phyloP scores from a whole-genome alignment of 1,139 yeast genomes.

The Ogataea hybrid region DNA sequence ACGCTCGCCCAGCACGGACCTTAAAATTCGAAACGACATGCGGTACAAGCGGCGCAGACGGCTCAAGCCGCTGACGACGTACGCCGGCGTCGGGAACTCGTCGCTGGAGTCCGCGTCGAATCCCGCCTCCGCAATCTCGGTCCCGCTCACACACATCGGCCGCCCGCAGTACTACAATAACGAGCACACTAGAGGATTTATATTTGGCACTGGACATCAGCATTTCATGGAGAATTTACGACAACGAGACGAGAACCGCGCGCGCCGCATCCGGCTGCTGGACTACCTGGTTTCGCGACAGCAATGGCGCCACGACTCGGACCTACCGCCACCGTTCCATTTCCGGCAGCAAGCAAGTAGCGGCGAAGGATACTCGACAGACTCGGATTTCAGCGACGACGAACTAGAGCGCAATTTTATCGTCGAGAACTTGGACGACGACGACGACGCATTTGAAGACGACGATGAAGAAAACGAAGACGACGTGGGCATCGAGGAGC shows the following conservation, averaged over 20 bases:
- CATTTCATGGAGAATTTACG: constrained; percentile 17
- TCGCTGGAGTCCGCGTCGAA: constrained; percentile 3
- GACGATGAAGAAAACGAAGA: constrained; percentile 22
- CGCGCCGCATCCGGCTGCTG: constrained; percentile 19
- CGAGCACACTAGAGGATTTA: constrained; percentile 20
- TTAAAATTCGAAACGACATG: constrained; percentile 23
- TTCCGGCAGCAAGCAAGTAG: constrained; percentile 10
- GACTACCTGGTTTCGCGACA: constrained; percentile 22
- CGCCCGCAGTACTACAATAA: constrained; percentile 14
- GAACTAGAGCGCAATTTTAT: constrained; percentile 11
- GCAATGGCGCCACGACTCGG: constrained; percentile 18
- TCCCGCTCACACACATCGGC: constrained; percentile 1
- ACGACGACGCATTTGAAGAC: constrained; percentile 10
- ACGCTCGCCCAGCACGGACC: constrained; percentile 8
- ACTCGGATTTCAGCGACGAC: constrained; percentile 19
- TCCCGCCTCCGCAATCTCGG: neutral
- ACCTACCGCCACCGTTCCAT: constrained; percentile 14
- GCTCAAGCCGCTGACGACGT: constrained; percentile 17
- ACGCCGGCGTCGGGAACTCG: constrained; percentile 2
- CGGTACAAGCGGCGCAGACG: constrained; percentile 26
- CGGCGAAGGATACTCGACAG: constrained; percentile 16
- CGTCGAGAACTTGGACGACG: constrained; percentile 10
- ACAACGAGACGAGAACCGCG: constrained; percentile 16
- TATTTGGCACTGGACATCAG: constrained; percentile 17
- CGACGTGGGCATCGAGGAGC: constrained; percentile 21